Conservation (phyloP, 306 rosid genomes). For the Medicago arabica region DNA sequence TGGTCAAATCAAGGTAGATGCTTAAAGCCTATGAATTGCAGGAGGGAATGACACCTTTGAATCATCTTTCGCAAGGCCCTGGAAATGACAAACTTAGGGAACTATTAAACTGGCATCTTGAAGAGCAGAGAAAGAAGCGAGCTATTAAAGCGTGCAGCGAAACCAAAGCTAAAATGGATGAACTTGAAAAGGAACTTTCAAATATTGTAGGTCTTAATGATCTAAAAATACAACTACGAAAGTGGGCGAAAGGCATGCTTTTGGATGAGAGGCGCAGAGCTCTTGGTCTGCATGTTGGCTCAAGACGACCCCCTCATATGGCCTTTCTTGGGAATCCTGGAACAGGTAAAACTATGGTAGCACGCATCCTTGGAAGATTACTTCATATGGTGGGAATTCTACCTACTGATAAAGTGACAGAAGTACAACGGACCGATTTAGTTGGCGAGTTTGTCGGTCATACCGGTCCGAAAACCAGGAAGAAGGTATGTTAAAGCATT, state of each 20-base stretch:
- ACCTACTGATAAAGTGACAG: slow-evolving; percentile 88
- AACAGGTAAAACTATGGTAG: slow-evolving; percentile 99
- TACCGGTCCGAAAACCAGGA: slow-evolving; percentile 95
- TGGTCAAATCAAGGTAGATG: slow-evolving; percentile 30
- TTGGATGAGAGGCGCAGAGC: slow-evolving; percentile 98
- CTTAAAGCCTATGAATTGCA: slow-evolving; percentile 52
- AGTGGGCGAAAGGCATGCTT: slow-evolving; percentile 99
- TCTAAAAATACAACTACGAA: slow-evolving; percentile 78
- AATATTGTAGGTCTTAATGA: slow-evolving; percentile 90
- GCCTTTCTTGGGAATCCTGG: slow-evolving; percentile 99
- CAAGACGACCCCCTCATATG: slow-evolving; percentile 95
- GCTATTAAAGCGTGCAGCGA: slow-evolving; percentile 92
- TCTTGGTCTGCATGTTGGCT: slow-evolving; percentile 86
- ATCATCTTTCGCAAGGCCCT: slow-evolving; percentile 83
- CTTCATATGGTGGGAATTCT: slow-evolving; percentile 96
- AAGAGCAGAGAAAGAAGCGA: slow-evolving; percentile 77
- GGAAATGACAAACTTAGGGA: slow-evolving; percentile 72
- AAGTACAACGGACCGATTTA: slow-evolving; percentile 95
- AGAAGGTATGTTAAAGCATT: slow-evolving; percentile 57
- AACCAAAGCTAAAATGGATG: slow-evolving; percentile 89
- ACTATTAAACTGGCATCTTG: slow-evolving; percentile 66
- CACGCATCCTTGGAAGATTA: slow-evolving; percentile 89
- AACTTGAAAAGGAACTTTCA: slow-evolving; percentile 78
- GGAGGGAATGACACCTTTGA: slow-evolving; percentile 92
- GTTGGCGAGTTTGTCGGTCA: slow-evolving; percentile 99